Base-by-base conservation (phyloP, 2,329 filamentous ascomycete genomes). In the Phoma sp. region DNA sequence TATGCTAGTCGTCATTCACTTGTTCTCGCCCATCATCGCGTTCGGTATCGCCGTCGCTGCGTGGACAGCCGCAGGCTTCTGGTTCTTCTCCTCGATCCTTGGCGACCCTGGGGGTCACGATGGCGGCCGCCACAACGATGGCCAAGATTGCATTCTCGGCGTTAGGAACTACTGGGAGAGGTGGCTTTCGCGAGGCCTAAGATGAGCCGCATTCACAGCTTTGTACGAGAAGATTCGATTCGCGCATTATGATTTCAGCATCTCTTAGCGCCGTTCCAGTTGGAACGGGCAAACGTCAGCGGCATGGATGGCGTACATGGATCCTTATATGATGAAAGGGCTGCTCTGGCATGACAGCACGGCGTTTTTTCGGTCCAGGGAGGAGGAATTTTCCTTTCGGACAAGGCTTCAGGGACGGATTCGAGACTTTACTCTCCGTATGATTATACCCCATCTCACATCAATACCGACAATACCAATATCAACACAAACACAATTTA, bases 81-180 rank as follows among this genome's bases (percentile, higher is more conserved):
- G 85, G 85, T 74, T 86, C 46, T 86, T 85, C 65, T 79, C 83
- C 22, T 80, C 81, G 64, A 82, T 87, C 10, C 74, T 88, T 43
- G 85, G 85, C 4, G 85, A 88, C 70, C 85, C 85, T 27, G 84
- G 85, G 50, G 82, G 82, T 36, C 82, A 81, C 27, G 82, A 84
- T 62, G 80, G 82, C 24, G 54, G 54, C 27, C 38, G 49, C 2
- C 81, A 81, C 60, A 85, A 88, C 58, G 85, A 88, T 61, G 85
- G 85, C 12, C 78, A 81, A 48, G 83, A 84, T 21, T 82, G 84
- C 12, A 84, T 87, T 4, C 72, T 88, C 2, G 80, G 80, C 3
- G 80, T 88, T 29, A 75, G 84, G 53, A 77, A 78, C 43, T 86
- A 83, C 80, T 88, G 85, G 85, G 84, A 86, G 64, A 75, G 75